Evolutionary conservation across 306 rosid genomes (phyloP).

Genomic region (Medicago ruthenica): DNA sequence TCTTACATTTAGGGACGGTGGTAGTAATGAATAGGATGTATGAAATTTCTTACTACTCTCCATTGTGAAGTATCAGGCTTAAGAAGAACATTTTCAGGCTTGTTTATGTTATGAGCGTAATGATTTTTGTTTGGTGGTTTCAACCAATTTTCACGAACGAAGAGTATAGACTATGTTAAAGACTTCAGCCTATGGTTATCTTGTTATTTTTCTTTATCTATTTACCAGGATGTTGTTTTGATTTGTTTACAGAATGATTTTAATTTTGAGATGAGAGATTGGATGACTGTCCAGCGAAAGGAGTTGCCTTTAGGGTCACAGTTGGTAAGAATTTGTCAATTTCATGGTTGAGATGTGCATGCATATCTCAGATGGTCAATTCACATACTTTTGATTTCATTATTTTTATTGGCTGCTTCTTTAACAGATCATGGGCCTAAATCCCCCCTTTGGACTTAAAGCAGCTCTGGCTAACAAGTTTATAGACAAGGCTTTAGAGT

Average conservation of each 20-base stretch:
- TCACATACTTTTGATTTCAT: slow-evolving; percentile 2
- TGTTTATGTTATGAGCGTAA: slow-evolving; percentile 10
- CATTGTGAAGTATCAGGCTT: background rate
- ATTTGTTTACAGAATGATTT: slow-evolving; percentile 74
- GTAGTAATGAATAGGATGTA: background rate
- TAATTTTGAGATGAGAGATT: slow-evolving; percentile 86
- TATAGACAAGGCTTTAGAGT: slow-evolving; percentile 82
- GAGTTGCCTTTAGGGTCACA: slow-evolving; percentile 77
- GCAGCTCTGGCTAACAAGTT: slow-evolving; percentile 80
- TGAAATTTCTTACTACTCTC: background rate
- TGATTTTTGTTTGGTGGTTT: slow-evolving; percentile 25
- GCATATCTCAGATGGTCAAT: slow-evolving; percentile 17
- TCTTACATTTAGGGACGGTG: background rate
- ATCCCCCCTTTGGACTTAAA: slow-evolving; percentile 90
- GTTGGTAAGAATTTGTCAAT: slow-evolving; percentile 63
- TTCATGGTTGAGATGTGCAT: slow-evolving; percentile 30
- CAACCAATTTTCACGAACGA: slow-evolving; percentile 23
- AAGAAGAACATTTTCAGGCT: slow-evolving; percentile 2
- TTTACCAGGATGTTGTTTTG: slow-evolving; percentile 37
- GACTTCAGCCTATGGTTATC: slow-evolving; percentile 14
- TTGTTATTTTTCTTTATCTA: slow-evolving; percentile 33
- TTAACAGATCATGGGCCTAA: slow-evolving; percentile 89
- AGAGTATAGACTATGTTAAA: slow-evolving; percentile 8
- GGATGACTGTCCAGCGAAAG: slow-evolving; percentile 70
- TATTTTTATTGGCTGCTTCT: slow-evolving; percentile 27